Percentiles rank a stretch among this genome's conserved stretches.
phyloP scores from a whole-genome alignment of 2,329 filamentous ascomycete species.

The Cercospora janseana region DNA sequence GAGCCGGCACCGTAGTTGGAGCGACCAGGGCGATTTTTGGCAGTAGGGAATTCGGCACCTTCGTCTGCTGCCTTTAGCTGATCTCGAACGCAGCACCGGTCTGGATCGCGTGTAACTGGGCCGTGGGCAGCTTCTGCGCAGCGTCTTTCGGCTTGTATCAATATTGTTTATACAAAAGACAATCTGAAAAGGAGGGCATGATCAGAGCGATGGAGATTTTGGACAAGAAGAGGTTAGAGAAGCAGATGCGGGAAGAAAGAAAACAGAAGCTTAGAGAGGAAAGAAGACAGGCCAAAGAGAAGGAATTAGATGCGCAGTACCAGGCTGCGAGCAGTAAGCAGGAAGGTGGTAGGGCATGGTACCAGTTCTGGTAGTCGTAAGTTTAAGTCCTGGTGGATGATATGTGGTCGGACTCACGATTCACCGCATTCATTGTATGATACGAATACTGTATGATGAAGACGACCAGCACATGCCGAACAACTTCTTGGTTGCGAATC shows the following conservation, averaged over 20 bases:
- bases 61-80: slow-evolving; percentile 9
- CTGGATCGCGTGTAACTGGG: slow-evolving; percentile 75
- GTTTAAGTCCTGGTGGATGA: too few species aligned
- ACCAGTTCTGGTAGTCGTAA: slow-evolving; percentile 37
- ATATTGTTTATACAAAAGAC: slow-evolving; percentile 73
- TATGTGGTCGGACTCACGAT: too few species aligned
- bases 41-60: slow-evolving; percentile 53
- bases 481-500: too few species aligned
- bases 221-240: slow-evolving; percentile 66
- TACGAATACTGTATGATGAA: too few species aligned
- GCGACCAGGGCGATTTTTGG: slow-evolving; percentile 70
- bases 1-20: slow-evolving; percentile 71
- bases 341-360: slow-evolving; percentile 35
- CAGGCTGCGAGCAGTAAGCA: slow-evolving; percentile 30
- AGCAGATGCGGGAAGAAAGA: slow-evolving; percentile 51
- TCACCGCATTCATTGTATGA: neutral
- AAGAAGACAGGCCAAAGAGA: slow-evolving; percentile 44
- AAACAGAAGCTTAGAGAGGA: slow-evolving; percentile 43
- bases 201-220: slow-evolving; percentile 80
- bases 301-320: slow-evolving; percentile 42
- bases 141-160: slow-evolving; percentile 74
- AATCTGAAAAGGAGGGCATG: slow-evolving; percentile 77
- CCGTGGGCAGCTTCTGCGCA: slow-evolving; percentile 71
- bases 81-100: slow-evolving; percentile 51
- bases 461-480: too few species aligned